phyloP scores from a whole-genome alignment of 306 rosid genomes.

The Elaeagnus macrophylla region DNA sequence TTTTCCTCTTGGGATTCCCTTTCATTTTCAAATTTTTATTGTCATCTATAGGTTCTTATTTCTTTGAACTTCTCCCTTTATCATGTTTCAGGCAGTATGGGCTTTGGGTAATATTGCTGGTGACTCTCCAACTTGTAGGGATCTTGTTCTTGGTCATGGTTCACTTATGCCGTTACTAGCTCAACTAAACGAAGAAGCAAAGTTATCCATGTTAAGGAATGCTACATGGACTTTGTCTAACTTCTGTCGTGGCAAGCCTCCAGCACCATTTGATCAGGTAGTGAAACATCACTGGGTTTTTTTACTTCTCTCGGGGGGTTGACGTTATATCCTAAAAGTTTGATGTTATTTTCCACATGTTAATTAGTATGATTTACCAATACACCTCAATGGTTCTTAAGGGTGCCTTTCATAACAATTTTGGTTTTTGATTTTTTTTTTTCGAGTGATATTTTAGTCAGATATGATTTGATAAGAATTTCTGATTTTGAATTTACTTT shows the following conservation, averaged over 20 bases:
- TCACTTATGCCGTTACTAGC: not conserved
- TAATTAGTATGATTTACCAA: too few species aligned
- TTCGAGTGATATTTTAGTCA: too few species aligned
- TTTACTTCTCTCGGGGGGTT: too few species aligned
- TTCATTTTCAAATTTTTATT: not conserved
- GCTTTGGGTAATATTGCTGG: conserved; percentile 1
- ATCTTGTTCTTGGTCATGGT: conserved; percentile 1
- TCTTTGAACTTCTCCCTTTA: not conserved
- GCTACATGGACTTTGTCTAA: conserved; percentile 1
- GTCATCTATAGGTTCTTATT: not conserved
- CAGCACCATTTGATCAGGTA: not conserved
- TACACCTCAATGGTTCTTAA: too few species aligned
- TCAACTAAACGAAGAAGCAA: not conserved
- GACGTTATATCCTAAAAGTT: too few species aligned
- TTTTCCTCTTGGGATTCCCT: not conserved
- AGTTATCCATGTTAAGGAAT: not conserved
- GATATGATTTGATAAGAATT: too few species aligned
- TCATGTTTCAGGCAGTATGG: not conserved
- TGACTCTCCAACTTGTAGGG: not conserved
- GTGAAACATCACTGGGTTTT: too few species aligned
- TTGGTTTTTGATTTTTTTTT: too few species aligned
- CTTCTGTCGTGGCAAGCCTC: not conserved
- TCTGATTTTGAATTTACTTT: too few species aligned
- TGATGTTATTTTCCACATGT: too few species aligned
- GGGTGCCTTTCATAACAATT: too few species aligned